phyloP scores from a whole-genome alignment of 768 basidiomycete genomes.

The Suillus subalutaceus region DNA sequence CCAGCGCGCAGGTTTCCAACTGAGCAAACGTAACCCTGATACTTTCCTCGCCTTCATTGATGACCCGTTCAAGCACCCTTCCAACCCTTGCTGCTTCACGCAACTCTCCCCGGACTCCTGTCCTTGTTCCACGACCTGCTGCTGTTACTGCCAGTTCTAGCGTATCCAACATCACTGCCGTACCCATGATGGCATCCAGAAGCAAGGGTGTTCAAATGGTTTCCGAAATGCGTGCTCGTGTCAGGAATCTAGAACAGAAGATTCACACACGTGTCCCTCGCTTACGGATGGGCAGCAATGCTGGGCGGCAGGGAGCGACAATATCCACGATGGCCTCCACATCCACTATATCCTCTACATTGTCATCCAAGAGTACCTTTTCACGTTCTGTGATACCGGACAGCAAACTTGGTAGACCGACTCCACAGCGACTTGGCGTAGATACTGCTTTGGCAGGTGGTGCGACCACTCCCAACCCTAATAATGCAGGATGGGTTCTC shows the following conservation, averaged over 20 bases:
- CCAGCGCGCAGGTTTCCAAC: constrained; percentile 53
- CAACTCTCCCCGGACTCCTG: constrained; percentile 48
- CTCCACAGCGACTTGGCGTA: constrained; percentile 45
- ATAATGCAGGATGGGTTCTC: constrained; percentile 83
- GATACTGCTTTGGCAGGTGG: constrained; percentile 45
- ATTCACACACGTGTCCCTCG: constrained; percentile 87
- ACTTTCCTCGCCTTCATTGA: constrained; percentile 48
- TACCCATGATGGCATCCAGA: constrained; percentile 54
- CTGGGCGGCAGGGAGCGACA: constrained; percentile 52
- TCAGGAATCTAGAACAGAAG: constrained; percentile 81
- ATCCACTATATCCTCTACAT: constrained; percentile 39
- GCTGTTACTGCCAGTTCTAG: constrained; percentile 44
- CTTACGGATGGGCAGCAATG: constrained; percentile 78
- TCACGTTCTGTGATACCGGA: constrained; percentile 24
- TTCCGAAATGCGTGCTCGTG: constrained; percentile 86
- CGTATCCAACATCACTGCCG: constrained; percentile 30
- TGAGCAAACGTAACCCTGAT: constrained; percentile 42
- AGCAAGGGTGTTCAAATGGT: constrained; percentile 92
- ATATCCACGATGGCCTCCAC: constrained; percentile 36
- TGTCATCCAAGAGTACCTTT: constrained; percentile 17
- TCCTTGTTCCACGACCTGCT: constrained; percentile 39
- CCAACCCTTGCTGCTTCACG: constrained; percentile 54
- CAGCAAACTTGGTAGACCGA: constrained; percentile 24
- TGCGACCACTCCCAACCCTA: constrained; percentile 48
- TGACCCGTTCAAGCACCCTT: constrained; percentile 61